Evolutionary conservation across 139 green algal species (phyloP), one percentile per base, ranked within the genome.

Genomic region (Penium margaritaceum): DNA sequence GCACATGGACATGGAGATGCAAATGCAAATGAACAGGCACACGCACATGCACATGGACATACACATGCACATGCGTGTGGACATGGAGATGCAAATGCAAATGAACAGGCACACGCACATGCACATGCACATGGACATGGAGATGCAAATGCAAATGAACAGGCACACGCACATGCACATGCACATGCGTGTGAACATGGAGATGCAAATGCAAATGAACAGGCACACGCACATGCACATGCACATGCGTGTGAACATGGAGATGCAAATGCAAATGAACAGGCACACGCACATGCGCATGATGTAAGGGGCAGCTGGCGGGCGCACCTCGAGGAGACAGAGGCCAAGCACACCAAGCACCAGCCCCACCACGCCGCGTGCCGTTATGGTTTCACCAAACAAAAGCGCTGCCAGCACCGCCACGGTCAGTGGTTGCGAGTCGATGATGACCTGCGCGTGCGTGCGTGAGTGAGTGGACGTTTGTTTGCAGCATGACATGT

Each of bases 391-490:
- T 84, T 99, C 94, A 17, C 91, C 91, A 75, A 95, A 97, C 6
- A 99, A 78, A 34, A 97, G 33, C 0, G 91, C 78, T 0, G 94
- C 92, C 34, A 99, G 86, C 7, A 97, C 32, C 1, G 94, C 93
- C 24, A 99, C 93, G 15, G 88, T 95, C 5, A 98, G 83, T 0
- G 93, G 93, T 83, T 98, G 93, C 1, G 87, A 95, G 85, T 98
- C 93, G 66, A 98, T 98, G 80, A 97, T 96, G 19, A 97, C 68
- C 68, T 76, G 68, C 46, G n/a, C n/a, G n/a, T n/a, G n/a, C n/a
- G n/a, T n/a, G n/a, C n/a, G n/a, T n/a, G n/a, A n/a, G n/a, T n/a
- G n/a, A n/a, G n/a, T n/a, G n/a, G n/a, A n/a, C n/a, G n/a, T n/a
- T n/a, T n/a, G n/a, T n/a, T n/a, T n/a, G n/a, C n/a, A n/a, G n/a